These are phyloP conservation scores for Candida stauntonica DNA, from an alignment of 805 yeast species.

Conservation along the genomic window DNA sequence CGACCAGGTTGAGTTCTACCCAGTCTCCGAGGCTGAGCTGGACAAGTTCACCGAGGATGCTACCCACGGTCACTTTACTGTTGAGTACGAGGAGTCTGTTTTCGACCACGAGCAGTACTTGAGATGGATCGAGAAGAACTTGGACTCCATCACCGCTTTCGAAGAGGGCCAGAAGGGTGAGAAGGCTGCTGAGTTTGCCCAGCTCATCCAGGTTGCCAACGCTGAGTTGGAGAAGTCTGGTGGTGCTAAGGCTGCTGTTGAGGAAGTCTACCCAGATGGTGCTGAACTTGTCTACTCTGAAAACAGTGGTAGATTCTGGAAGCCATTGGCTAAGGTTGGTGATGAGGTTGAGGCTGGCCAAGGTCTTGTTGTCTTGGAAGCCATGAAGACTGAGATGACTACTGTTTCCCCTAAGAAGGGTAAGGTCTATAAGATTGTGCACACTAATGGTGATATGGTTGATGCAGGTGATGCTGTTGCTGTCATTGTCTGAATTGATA, in stretches of 20 bases:
- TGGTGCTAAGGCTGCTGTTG: constrained; percentile 38
- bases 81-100: constrained; percentile 69
- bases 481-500: constrained; percentile 61
- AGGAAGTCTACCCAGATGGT: constrained; percentile 64
- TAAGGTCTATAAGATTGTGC: constrained; percentile 66
- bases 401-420: constrained; percentile 71
- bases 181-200: constrained; percentile 79
- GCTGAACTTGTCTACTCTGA: constrained; percentile 89
- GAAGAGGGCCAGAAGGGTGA: constrained; percentile 69
- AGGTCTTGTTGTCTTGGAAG: constrained; percentile 86
- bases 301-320: constrained; percentile 97
- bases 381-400: constrained; percentile 98
- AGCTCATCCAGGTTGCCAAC: constrained; percentile 75
- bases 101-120: constrained; percentile 80
- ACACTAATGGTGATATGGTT: constrained; percentile 90
- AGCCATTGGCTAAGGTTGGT: constrained; percentile 76
- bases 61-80: constrained; percentile 73
- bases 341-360: constrained; percentile 70
- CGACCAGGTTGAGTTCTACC: constrained; percentile 92
- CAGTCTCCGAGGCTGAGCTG: constrained; percentile 80
- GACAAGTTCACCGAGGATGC: constrained; percentile 68
- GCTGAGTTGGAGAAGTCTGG: constrained; percentile 60
- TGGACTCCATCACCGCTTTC: constrained; percentile 67
- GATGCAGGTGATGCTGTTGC: constrained; percentile 96
- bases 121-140: constrained; percentile 71